Base-by-base conservation (phyloP, 148 eudicot genomes). In the Nepenthes mirabilis region DNA sequence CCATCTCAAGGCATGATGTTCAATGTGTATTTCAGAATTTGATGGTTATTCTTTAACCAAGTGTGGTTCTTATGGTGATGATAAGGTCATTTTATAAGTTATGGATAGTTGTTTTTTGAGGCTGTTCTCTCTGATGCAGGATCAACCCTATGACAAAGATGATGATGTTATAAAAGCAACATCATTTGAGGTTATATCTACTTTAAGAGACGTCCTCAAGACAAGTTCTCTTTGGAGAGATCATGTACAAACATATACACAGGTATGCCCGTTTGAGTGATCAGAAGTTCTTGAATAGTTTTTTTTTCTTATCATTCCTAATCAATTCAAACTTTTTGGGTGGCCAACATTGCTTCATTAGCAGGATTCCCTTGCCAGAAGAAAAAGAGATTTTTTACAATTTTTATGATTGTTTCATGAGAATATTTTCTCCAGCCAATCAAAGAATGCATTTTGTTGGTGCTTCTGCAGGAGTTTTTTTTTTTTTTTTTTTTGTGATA, bases 191-290 rank as follows among this genome's bases (percentile, higher is more conserved):
- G 97, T 94, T 66, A 86, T 89, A 77, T 80, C 99, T 64, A 94
- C 97, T 47, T 61, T 94, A 54, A 84, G 95, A 72, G 99, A 94
- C 82, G 91, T 94, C 62, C 68, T 94, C 60, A 91, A 89, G 74
- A 84, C 85, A 68, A 89, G 95, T 74, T 85, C 99, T 14, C 89
- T 94, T 58, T 94, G 97, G 99, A 78, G 97, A 70, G 99, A 94
- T 79, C 99, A 89, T 59, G 97, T 85, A 51, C 97, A 89, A 71
- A 86, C 91, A 57, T 89, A 94, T 70, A 86, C 80, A 36, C 93
- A 93, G 95, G 99, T 89, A 69, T 55, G 36, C 14, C 40, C 49
- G 14, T 43, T 45, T 23, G 23, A 0, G 23, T 23, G 23, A 23
- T 23, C 23, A 23, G 23, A 0, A 23, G 23, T 23, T 23, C 23